Evolutionary conservation across 192 early-diverging fungal species (phyloP).

Genomic region (Gryganskiella cystojenkinii): DNA sequence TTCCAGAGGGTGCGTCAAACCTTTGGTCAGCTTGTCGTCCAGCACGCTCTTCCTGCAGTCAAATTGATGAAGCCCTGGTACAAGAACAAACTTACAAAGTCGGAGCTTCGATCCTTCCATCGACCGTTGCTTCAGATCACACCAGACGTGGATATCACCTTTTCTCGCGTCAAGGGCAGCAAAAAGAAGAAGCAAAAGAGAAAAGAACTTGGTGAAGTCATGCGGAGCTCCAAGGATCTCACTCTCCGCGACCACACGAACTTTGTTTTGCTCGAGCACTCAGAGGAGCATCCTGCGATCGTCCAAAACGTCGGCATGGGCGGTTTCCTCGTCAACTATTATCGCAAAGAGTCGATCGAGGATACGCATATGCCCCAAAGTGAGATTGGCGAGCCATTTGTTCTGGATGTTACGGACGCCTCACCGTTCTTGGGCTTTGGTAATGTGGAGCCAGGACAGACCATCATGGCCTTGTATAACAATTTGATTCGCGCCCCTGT

Average conservation of each 20-base stretch:
- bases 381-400: constrained; percentile 86
- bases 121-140: constrained; percentile 82
- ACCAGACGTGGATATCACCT: constrained; percentile 66
- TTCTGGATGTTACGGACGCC: constrained; percentile 88
- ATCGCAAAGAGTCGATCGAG: constrained; percentile 86
- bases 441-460: constrained; percentile 91
- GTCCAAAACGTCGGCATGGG: constrained; percentile 96
- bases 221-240: constrained; percentile 88
- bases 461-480: constrained; percentile 90
- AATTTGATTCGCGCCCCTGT: constrained; percentile 95
- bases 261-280: constrained; percentile 92
- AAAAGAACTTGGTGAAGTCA: constrained; percentile 72
- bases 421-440: constrained; percentile 97
- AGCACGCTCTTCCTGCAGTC: constrained; percentile 90
- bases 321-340: constrained; percentile 94
- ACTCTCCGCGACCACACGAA: constrained; percentile 87
- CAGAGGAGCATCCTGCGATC: constrained; percentile 95
- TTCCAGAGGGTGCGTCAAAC: constrained; percentile 87
- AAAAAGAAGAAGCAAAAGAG: constrained; percentile 84
- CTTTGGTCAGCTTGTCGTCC: constrained; percentile 84
- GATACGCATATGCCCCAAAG: constrained; percentile 80
- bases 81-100: constrained; percentile 83
- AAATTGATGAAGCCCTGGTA: constrained; percentile 77
- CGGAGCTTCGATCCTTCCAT: constrained; percentile 90
- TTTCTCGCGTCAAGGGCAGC: constrained; percentile 78